Evolutionary conservation across 129 eudicot genomes (phyloP), one percentile per base, ranked within the genome.

Genomic region (Chrysanthemum lavandulifolium): DNA sequence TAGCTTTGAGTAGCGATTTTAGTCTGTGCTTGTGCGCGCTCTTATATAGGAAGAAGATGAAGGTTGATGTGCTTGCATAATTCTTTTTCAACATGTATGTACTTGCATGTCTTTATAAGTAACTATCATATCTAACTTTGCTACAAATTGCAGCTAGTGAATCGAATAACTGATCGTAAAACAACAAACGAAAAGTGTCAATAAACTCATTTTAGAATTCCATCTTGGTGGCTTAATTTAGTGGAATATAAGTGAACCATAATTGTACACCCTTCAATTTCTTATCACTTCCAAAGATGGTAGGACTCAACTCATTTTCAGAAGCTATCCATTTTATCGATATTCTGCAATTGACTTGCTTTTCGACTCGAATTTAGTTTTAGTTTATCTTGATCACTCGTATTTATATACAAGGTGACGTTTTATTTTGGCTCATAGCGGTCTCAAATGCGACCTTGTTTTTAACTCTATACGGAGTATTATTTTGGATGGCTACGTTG

Each of bases 221-320:
- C 52, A 36, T 13, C 27, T 36, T 64, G 68, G 68, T 36, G 68
- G 68, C 68, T 2, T 16, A 10, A 3, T 61, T 36, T 14, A 6
- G 48, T 19, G 21, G 48, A 36, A n/a, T 64, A 2, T 33, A 64
- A 33, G 43, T 9, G 25, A 64, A 64, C 50, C 19, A 62, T 3
- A 31, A 59, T 59, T 9, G 36, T 19, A 62, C 48, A 13, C 67
- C 68, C 68, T 6, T 10, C 40, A 36, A 63, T 33, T 13, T 63
- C 49, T 63, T 64, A 6, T 31, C 68, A 9, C 6, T n/a, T 13
- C 23, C 10, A 36, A 64, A 36, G 15, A 64, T 23, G 50, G 68
- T 64, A 64, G 68, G 68, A 33, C 68, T 64, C 68, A 33, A 64
- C 68, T 15, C 25, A 14, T 62, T 33, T 40, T 10, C 13, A 14